Conservation (phyloP, 2,329 filamentous ascomycete species). For the Penicillium sp. region DNA sequence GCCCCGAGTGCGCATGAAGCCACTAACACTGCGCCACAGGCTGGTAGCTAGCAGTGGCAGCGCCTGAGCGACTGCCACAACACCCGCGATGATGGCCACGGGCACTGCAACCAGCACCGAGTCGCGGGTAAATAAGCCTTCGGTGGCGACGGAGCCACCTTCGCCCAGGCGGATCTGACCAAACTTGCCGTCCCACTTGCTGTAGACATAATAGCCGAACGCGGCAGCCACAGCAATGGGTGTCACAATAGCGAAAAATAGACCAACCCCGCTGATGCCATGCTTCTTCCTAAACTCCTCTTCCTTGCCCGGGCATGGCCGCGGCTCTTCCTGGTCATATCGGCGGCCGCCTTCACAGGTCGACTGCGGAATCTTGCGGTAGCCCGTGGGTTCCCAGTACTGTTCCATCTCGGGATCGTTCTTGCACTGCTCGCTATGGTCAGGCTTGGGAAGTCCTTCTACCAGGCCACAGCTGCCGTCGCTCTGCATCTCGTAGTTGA, state of each 20-base stretch:
- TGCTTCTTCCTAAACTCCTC: slow-evolving; percentile 73
- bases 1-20: slow-evolving; percentile 45
- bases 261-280: slow-evolving; percentile 61
- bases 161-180: slow-evolving; percentile 89
- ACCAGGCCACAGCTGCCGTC: slow-evolving; percentile 76
- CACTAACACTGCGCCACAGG: slow-evolving; percentile 62
- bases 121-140: slow-evolving; percentile 59
- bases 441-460: slow-evolving; percentile 60
- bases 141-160: slow-evolving; percentile 20
- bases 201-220: slow-evolving; percentile 79
- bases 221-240: slow-evolving; percentile 66
- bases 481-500: slow-evolving; percentile 78
- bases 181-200: slow-evolving; percentile 82
- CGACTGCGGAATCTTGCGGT: slow-evolving; percentile 81
- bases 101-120: slow-evolving; percentile 76
- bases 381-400: slow-evolving; percentile 81
- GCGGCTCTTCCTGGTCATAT: slow-evolving; percentile 61
- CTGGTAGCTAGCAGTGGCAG: slow-evolving; percentile 67
- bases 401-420: slow-evolving; percentile 64
- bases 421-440: slow-evolving; percentile 55
- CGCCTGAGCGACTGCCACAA: slow-evolving; percentile 67
- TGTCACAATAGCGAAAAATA: slow-evolving; percentile 80
- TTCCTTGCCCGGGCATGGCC: slow-evolving; percentile 72
- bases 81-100: slow-evolving; percentile 71
- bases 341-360: slow-evolving; percentile 75